A percentile compares a stretch with the other conserved stretches of the same genome.
Evolutionary conservation across 78 protist species (phyloP).

Genomic region (Tieghemostelium lacteum): DNA sequence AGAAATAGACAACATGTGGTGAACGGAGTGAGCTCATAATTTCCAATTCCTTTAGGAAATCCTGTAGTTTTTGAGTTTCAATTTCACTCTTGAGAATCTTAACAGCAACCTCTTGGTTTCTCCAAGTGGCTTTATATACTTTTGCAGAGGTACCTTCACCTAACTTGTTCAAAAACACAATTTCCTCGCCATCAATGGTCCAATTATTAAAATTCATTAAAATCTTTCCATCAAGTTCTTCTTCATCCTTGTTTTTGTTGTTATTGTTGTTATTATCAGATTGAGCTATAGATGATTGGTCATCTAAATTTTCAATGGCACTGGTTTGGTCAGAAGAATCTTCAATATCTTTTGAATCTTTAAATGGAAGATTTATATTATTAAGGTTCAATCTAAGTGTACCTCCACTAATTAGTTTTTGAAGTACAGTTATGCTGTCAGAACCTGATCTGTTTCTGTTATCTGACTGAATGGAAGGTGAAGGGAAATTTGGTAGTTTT

Average conservation of each 20-base stretch:
- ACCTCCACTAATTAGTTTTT: constrained; percentile 26
- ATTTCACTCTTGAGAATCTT: constrained; percentile 67
- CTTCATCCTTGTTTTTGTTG: neutral
- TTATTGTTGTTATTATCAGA: neutral
- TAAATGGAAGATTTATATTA: neutral
- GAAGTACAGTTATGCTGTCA: constrained; percentile 13
- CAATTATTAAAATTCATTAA: constrained; percentile 65
- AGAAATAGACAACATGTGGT: constrained; percentile 82
- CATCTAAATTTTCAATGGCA: neutral
- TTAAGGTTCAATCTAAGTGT: constrained; percentile 4
- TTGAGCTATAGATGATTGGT: neutral
- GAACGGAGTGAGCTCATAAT: constrained; percentile 74
- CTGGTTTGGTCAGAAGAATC: neutral
- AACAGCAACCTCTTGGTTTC: constrained; percentile 84
- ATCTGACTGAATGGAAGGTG: neutral
- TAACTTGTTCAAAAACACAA: constrained; percentile 44
- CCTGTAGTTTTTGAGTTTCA: constrained; percentile 56
- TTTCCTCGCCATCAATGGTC: constrained; percentile 76
- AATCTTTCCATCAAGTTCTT: constrained; percentile 27
- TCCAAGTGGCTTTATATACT: constrained; percentile 80
- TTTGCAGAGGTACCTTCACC: constrained; percentile 79
- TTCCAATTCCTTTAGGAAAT: constrained; percentile 79
- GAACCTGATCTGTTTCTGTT: neutral
- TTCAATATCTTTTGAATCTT: neutral
- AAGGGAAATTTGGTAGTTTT: neutral